phyloP scores from a whole-genome alignment of 345 rosid species.

The Hibiscus tridactylites region DNA sequence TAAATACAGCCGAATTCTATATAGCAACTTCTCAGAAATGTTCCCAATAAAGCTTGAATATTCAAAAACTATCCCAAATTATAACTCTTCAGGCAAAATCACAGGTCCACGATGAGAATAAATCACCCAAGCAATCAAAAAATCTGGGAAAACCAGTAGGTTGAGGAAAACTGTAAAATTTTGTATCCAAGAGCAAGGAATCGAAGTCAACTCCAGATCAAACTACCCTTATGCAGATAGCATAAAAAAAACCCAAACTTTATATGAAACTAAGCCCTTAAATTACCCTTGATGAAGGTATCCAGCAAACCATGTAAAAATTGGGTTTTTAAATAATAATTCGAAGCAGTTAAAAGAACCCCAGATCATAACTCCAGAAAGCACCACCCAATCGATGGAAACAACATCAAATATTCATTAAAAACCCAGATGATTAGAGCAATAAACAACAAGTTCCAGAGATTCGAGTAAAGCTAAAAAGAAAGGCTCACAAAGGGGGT shows the following conservation, averaged over 20 bases:
- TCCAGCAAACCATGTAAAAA: slow-evolving; percentile 8
- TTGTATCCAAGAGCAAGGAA: background rate
- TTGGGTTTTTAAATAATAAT: background rate
- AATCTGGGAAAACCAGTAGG: no score
- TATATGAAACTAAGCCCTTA: slow-evolving; percentile 1
- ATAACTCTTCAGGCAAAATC: slow-evolving; percentile 9
- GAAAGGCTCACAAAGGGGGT: slow-evolving; percentile 9
- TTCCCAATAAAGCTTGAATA: slow-evolving; percentile 6
- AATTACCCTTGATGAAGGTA: background rate
- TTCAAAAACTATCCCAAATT: background rate
- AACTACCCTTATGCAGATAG: background rate
- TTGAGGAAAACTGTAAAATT: slow-evolving; percentile 5
- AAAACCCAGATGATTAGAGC: background rate
- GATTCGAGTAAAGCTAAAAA: background rate
- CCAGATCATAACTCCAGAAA: slow-evolving; percentile 14
- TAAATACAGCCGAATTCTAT: background rate
- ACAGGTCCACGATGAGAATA: slow-evolving; percentile 2
- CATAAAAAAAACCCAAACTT: slow-evolving; percentile 11
- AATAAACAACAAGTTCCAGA: background rate
- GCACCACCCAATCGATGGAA: background rate
- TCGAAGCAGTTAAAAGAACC: slow-evolving; percentile 9
- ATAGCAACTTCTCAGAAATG: background rate
- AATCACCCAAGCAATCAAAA: slow-evolving; percentile 15
- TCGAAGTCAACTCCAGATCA: slow-evolving; percentile 18
- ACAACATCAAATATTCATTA: background rate